Percentiles rank a stretch among this genome's conserved stretches.
Evolutionary conservation across 805 yeast species (phyloP).

Genomic region (Candida broadrunensis): DNA sequence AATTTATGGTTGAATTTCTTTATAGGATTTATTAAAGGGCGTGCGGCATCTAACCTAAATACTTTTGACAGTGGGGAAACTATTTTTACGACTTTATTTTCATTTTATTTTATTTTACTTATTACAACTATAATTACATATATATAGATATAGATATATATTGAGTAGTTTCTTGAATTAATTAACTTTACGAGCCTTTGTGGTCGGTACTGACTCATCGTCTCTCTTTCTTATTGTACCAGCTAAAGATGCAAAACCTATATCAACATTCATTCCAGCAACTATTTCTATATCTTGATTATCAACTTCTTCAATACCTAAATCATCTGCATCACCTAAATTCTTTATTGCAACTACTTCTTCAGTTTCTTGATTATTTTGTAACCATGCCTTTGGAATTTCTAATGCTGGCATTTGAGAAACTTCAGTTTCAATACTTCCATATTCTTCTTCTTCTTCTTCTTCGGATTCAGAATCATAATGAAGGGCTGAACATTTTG

Average conservation of each 20-base stretch:
- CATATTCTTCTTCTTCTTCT: constrained; percentile 8
- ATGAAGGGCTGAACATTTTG: constrained; percentile 38
- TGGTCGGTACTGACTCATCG: constrained; percentile 12
- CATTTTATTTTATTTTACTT: too few species aligned
- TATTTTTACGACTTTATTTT: too few species aligned
- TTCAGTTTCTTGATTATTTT: constrained; percentile 1
- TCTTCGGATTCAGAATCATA: constrained; percentile 26
- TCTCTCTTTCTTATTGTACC: constrained; percentile 29
- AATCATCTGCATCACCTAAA: constrained; percentile 37
- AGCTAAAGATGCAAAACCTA: constrained; percentile 34
- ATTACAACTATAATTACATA: too few species aligned
- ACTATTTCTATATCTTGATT: constrained; percentile 12
- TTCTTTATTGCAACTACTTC: constrained; percentile 11
- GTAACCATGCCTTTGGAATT: constrained; percentile 23
- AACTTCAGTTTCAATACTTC: background rate
- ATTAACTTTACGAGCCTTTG: constrained; percentile 8
- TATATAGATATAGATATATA: too few species aligned
- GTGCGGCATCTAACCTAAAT: too few species aligned
- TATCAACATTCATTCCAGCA: constrained; percentile 42
- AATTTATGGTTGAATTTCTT: too few species aligned
- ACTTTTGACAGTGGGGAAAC: too few species aligned
- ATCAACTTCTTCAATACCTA: constrained; percentile 19
- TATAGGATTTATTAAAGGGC: too few species aligned
- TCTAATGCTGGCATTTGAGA: constrained; percentile 11
- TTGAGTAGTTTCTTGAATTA: too few species aligned